Base-by-base conservation (phyloP, 148 eudicot species). In the Fagopyrum tataricum region DNA sequence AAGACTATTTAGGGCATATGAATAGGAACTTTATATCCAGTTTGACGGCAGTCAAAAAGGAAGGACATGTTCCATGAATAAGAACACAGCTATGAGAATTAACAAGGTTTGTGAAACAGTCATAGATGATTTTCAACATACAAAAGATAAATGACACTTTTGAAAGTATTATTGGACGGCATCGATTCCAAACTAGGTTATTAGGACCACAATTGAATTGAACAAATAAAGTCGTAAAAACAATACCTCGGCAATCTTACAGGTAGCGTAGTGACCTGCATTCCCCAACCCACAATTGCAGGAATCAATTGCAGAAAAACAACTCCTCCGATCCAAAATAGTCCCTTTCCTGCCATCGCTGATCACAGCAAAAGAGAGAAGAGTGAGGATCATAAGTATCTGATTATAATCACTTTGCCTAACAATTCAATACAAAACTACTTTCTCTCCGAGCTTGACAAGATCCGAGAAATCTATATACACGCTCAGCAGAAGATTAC, bases 191-290 rank as follows among this genome's bases (percentile, higher is more conserved):
- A 59, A 11, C 62, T 21, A 56, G 62, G 37, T 21, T 56, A 56
- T 17, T 2, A 61, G 26, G 67, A 61, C 13, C 12, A 4, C 2
- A 21, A 72, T 56, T n/a, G 10, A 66, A 24, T 46, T 21, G 13
- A 61, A 61, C 73, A 39, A 39, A 44, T 61, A 41, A 74, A 47
- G 52, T 42, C 43, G 43, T 6, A 52, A 49, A 5, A 44, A 53
- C 20, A 8, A 78, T 72, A 90, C 96, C 96, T 92, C 84, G 17
- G 93, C 91, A 51, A 89, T 87, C 82, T 88, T 88, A 58, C 93
- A 92, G 14, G 82, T 72, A 15, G 78, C 76, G 78, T 80, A 88
- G 73, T 90, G 96, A 10, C 98, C 96, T 93, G 88, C 58, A 85
- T 87, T 56, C 96, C 98, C 98, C 98, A 93, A 49, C 88, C 86